A percentile compares a stretch with the other conserved stretches of the same genome.
Conservation (phyloP, 345 rosid genomes). For the Linum trigynum region DNA sequence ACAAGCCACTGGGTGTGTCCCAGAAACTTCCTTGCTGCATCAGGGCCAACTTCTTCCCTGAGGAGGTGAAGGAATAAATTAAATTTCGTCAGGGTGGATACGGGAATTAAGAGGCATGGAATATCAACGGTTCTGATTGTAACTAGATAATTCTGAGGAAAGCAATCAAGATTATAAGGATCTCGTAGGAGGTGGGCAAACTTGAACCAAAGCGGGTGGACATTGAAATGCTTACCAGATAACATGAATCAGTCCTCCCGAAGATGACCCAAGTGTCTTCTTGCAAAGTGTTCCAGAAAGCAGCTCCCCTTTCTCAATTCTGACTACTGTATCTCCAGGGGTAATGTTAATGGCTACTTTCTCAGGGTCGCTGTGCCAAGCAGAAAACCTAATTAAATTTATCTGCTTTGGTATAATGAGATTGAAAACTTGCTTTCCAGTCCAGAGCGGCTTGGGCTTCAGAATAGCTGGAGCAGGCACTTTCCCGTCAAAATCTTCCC, state of each 20-base stretch:
- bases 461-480: conserved; percentile 88
- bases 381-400: conserved; percentile 71
- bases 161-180: no score
- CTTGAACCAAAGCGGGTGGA: neutral
- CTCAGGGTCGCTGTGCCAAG: conserved; percentile 84
- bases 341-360: conserved; percentile 50
- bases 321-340: conserved; percentile 85
- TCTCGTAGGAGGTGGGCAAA: no score
- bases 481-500: conserved; percentile 99
- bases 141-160: neutral
- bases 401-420: conserved; percentile 98
- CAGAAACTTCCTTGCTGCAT: conserved; percentile 96
- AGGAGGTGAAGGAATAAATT: conserved; percentile 1
- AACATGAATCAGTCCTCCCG: conserved; percentile 94
- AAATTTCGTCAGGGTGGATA: neutral
- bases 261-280: conserved; percentile 81
- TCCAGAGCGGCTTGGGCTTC: conserved; percentile 97
- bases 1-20: conserved; percentile 99
- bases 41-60: conserved; percentile 99
- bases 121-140: neutral
- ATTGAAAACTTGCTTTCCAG: conserved; percentile 95
- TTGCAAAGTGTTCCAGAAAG: conserved; percentile 95
- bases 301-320: conserved; percentile 89
- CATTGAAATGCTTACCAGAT: conserved; percentile 51
- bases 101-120: neutral